Evolutionary conservation across 768 basidiomycete species (phyloP).

Genomic region (Trametes maxima): DNA sequence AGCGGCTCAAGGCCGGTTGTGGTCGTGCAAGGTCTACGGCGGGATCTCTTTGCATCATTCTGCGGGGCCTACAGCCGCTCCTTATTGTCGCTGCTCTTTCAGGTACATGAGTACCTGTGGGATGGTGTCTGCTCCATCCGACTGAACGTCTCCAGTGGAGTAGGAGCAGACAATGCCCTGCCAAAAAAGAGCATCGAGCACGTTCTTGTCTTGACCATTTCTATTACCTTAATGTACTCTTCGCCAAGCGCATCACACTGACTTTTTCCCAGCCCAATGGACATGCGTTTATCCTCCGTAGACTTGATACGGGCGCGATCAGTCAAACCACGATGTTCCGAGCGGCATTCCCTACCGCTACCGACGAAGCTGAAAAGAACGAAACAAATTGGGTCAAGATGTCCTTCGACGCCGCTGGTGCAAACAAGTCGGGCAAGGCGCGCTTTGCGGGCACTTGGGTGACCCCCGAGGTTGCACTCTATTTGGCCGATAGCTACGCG

Average conservation of each 20-base stretch:
- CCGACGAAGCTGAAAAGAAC: constrained; percentile 72
- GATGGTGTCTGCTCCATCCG: too few species aligned
- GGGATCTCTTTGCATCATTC: too few species aligned
- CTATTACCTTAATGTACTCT: too few species aligned
- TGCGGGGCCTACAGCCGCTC: too few species aligned
- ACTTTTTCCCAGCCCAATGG: constrained; percentile 54
- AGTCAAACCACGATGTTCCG: constrained; percentile 96
- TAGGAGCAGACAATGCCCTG: too few species aligned
- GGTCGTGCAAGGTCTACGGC: too few species aligned
- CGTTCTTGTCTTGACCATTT: too few species aligned
- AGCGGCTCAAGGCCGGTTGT: too few species aligned
- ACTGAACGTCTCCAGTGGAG: too few species aligned
- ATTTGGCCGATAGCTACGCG: constrained; percentile 68
- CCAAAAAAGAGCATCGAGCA: too few species aligned
- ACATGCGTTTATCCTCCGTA: constrained; percentile 92
- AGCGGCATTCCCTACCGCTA: constrained; percentile 85
- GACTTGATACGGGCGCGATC: constrained; percentile 92
- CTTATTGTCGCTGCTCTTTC: too few species aligned
- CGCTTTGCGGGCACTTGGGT: constrained; percentile 94
- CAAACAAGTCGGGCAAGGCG: constrained; percentile 62
- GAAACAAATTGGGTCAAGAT: constrained; percentile 87
- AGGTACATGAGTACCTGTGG: too few species aligned
- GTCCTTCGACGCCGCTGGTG: constrained; percentile 71
- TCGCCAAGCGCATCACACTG: constrained; percentile 24
- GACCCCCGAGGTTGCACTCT: constrained; percentile 60